Evolutionary conservation across 1,284 basidiomycete species (phyloP).

Genomic region (Sporisorium iseilematis-ciliati): DNA sequence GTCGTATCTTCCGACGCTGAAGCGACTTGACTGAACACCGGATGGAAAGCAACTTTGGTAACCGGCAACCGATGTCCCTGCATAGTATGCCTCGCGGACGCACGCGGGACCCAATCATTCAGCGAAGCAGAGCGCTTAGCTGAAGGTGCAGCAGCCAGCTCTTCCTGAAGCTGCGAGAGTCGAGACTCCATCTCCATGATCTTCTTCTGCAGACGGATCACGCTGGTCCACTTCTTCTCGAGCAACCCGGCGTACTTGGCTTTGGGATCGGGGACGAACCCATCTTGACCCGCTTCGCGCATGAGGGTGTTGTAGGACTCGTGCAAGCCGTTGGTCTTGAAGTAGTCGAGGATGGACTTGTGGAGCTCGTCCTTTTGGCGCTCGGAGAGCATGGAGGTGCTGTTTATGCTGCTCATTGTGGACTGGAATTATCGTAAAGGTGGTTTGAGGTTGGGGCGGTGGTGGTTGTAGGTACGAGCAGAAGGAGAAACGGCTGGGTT

Average conservation of each 20-base stretch:
- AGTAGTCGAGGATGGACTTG: conserved; percentile 86
- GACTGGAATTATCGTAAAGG: background rate
- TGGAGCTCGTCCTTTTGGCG: conserved; percentile 88
- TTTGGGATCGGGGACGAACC: conserved; percentile 83
- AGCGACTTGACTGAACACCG: conserved; percentile 83
- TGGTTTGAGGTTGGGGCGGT: background rate
- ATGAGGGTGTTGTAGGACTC: conserved; percentile 78
- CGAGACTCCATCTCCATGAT: conserved; percentile 81
- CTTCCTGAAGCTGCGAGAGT: conserved; percentile 81
- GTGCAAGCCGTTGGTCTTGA: conserved; percentile 77
- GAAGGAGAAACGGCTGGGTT: no score
- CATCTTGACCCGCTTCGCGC: conserved; percentile 73
- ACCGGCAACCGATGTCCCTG: conserved; percentile 83
- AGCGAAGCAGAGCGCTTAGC: conserved; percentile 78
- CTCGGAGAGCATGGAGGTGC: conserved; percentile 75
- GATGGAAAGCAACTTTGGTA: conserved; percentile 86
- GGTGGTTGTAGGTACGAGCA: background rate
- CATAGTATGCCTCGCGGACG: conserved; percentile 82
- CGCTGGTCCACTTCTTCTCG: conserved; percentile 95
- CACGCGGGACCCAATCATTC: conserved; percentile 85
- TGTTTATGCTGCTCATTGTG: conserved; percentile 39
- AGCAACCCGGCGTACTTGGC: conserved; percentile 84
- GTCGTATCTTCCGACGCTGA: conserved; percentile 88
- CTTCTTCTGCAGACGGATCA: conserved; percentile 91
- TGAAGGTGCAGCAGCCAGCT: conserved; percentile 75